phyloP scores from a whole-genome alignment of 345 rosid genomes.

The Lepidium didymum region DNA sequence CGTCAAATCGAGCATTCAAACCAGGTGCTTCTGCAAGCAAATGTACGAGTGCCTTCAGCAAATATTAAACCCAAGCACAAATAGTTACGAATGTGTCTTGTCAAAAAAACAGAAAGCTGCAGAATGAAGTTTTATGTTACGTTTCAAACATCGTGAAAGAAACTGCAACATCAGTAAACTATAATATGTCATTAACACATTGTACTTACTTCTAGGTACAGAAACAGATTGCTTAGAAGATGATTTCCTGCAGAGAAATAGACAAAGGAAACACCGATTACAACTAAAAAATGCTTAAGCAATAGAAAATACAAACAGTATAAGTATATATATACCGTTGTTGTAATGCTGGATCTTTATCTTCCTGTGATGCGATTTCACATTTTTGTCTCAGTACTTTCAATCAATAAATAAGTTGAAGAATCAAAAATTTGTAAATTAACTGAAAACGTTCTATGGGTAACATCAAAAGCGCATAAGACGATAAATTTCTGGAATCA shows the following conservation, averaged over 20 bases:
- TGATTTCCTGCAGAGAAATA: slow-evolving; percentile 46
- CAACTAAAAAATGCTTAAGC: not conserved
- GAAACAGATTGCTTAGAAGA: slow-evolving; percentile 37
- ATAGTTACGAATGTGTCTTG: not conserved
- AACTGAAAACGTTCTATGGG: not conserved
- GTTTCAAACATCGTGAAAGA: not conserved
- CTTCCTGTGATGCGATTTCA: slow-evolving; percentile 24
- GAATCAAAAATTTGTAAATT: not conserved
- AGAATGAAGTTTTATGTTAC: not conserved
- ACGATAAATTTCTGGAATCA: not conserved
- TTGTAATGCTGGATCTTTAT: slow-evolving; percentile 16
- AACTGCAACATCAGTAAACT: not conserved
- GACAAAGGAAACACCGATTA: not conserved
- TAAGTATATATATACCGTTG: not conserved
- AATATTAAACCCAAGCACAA: not conserved
- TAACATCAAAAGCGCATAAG: too few species aligned
- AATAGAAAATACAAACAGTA: not conserved
- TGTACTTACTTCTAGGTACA: slow-evolving; percentile 50
- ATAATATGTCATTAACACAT: not conserved
- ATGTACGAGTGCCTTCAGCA: not conserved
- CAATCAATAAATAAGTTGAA: not conserved
- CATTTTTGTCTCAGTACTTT: slow-evolving; percentile 5
- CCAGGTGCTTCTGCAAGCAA: slow-evolving; percentile 80
- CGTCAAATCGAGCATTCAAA: slow-evolving; percentile 44
- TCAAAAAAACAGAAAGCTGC: not conserved